phyloP scores from a whole-genome alignment of 352 stramenopile species.

The Thalassiosira oceanica region DNA sequence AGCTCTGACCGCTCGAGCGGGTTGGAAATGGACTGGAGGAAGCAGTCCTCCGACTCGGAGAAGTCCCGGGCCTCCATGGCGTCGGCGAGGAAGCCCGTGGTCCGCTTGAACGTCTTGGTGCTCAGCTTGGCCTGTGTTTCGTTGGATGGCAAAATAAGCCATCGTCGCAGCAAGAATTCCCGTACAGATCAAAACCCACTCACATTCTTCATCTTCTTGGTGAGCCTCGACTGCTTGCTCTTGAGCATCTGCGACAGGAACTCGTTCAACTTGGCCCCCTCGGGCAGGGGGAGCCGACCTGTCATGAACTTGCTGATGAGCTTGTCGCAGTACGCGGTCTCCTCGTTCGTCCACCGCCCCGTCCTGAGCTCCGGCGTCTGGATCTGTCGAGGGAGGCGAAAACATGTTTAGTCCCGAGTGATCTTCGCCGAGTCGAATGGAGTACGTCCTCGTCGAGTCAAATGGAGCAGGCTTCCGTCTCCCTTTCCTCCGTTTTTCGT shows the following conservation, averaged over 20 bases:
- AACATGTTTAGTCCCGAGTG: constrained; percentile 5
- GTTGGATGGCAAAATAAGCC: constrained; percentile 65
- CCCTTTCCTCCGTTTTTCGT: constrained; percentile 1
- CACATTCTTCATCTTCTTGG: constrained; percentile 84
- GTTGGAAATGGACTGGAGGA: constrained; percentile 49
- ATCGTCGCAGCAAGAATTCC: too few relatives aligned
- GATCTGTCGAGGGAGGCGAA: background rate
- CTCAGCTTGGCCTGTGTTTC: constrained; percentile 74
- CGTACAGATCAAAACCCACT: too few relatives aligned
- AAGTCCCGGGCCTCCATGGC: constrained; percentile 43
- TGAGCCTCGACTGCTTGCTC: constrained; percentile 72
- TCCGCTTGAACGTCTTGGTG: constrained; percentile 41
- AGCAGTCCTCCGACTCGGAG: constrained; percentile 56
- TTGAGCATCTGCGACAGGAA: constrained; percentile 78
- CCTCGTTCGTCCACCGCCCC: constrained; percentile 72
- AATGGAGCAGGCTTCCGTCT: too few relatives aligned
- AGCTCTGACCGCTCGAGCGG: constrained; percentile 56
- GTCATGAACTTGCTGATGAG: constrained; percentile 69
- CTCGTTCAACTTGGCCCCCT: constrained; percentile 79
- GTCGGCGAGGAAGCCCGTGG: constrained; percentile 19
- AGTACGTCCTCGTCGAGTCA: background rate
- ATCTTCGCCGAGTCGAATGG: background rate
- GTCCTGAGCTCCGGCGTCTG: constrained; percentile 52
- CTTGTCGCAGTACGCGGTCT: constrained; percentile 72
- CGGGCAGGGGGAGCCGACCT: constrained; percentile 57